phyloP scores from a whole-genome alignment of 1,284 basidiomycete genomes.

The Moesziomyces antarcticus region DNA sequence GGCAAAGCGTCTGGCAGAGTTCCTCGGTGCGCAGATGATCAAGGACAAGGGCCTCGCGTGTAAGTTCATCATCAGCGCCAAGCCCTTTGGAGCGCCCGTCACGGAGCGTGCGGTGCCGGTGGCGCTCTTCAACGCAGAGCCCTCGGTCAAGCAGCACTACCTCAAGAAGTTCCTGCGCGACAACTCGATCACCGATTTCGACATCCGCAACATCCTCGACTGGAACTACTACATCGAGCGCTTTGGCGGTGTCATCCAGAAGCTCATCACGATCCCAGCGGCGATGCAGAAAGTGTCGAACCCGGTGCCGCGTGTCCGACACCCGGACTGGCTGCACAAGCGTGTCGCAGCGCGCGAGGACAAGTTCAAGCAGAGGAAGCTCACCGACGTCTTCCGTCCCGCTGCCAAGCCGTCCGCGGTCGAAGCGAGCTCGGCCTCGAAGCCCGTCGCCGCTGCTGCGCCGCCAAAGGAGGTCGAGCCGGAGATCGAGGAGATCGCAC shows the following conservation, averaged over 20 bases:
- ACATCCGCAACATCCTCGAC: conserved; percentile 92
- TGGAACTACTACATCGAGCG: conserved; percentile 99
- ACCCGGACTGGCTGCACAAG: conserved; percentile 97
- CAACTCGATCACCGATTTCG: conserved; percentile 85
- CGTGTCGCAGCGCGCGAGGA: conserved; percentile 89
- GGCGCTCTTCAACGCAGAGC: conserved; percentile 98
- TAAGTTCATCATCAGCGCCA: conserved; percentile 97
- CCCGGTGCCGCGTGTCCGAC: conserved; percentile 92
- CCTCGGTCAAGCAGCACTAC: conserved; percentile 86
- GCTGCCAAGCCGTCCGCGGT: conserved; percentile 41
- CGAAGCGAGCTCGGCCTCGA: conserved; percentile 12
- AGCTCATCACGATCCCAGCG: conserved; percentile 98
- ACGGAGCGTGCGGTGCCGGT: conserved; percentile 97
- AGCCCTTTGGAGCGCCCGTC: conserved; percentile 91
- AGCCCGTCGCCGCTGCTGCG: conserved; percentile 12
- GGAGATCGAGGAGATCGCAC: conserved; percentile 45
- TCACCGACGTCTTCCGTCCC: conserved; percentile 90
- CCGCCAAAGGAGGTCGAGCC: conserved; percentile 35
- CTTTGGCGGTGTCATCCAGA: conserved; percentile 96
- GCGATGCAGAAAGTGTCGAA: conserved; percentile 98
- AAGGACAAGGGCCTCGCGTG: conserved; percentile 99
- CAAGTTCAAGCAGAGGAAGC: conserved; percentile 97
- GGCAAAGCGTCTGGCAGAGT: conserved; percentile 92
- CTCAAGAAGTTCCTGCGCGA: conserved; percentile 97
- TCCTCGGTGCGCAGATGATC: conserved; percentile 97